Conservation (phyloP, 768 basidiomycete genomes). For the Boletus rufocinnamomeus region DNA sequence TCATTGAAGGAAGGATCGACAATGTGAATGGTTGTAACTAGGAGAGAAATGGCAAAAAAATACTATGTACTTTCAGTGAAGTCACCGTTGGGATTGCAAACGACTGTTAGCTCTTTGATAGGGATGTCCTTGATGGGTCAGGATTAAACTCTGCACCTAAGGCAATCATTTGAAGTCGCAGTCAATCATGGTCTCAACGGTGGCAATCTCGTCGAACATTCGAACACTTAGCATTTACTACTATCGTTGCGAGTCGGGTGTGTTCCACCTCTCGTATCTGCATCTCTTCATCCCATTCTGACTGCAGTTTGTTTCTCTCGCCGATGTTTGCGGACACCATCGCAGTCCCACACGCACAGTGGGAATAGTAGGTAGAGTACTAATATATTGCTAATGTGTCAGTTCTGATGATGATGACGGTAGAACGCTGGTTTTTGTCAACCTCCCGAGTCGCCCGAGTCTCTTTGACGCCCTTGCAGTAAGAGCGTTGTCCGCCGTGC, state of each 20-base stretch:
- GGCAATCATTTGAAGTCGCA: neutral
- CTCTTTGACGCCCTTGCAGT: too few relatives aligned
- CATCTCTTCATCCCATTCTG: neutral
- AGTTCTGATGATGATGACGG: too few relatives aligned
- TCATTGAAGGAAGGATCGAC: neutral
- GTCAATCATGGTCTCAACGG: neutral
- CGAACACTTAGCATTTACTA: neutral
- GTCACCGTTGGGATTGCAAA: neutral
- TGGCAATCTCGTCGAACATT: neutral
- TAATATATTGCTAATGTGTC: too few relatives aligned
- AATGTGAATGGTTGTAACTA: neutral
- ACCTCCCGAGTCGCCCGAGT: too few relatives aligned
- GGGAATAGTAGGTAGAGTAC: too few relatives aligned
- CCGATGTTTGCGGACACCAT: neutral
- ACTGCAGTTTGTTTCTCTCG: neutral
- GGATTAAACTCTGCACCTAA: neutral
- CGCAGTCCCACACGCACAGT: too few relatives aligned
- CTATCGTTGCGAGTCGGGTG: neutral
- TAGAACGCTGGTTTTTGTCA: too few relatives aligned
- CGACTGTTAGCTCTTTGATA: neutral
- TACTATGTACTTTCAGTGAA: neutral
- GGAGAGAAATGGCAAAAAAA: neutral
- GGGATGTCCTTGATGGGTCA: neutral
- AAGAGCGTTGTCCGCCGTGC: too few relatives aligned
- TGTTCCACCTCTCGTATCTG: neutral